These are phyloP conservation scores for Lepiota venenata DNA, from an alignment of 768 basidiomycete genomes.

Conservation along the genomic window DNA sequence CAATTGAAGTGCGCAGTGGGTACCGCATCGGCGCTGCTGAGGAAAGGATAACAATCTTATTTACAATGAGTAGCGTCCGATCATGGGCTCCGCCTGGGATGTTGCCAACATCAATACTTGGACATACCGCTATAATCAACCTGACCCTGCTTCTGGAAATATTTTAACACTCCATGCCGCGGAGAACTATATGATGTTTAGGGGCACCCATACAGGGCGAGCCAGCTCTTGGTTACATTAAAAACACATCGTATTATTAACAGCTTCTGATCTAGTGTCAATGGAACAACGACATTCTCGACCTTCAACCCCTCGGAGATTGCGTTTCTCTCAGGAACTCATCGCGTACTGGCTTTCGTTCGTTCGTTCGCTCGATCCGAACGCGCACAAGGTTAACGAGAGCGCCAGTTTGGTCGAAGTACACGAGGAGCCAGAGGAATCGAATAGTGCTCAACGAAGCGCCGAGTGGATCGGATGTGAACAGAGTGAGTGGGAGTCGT, in stretches of 20 bases:
- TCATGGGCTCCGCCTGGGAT: slow-evolving; percentile 41
- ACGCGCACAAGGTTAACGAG: slow-evolving; percentile 48
- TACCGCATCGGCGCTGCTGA: neutral
- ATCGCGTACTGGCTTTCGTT: slow-evolving; percentile 69
- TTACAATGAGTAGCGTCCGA: slow-evolving; percentile 30
- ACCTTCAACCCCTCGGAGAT: slow-evolving; percentile 40
- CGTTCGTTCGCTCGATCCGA: slow-evolving; percentile 53
- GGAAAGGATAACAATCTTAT: neutral
- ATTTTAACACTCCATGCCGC: slow-evolving; percentile 44
- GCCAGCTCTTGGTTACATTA: slow-evolving; percentile 6
- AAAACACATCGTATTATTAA: neutral
- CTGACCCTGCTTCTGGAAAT: slow-evolving; percentile 38
- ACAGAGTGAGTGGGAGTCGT: slow-evolving; percentile 35
- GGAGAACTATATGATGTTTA: slow-evolving; percentile 71
- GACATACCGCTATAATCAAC: slow-evolving; percentile 61
- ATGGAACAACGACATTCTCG: slow-evolving; percentile 51
- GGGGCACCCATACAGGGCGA: slow-evolving; percentile 58
- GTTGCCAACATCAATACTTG: slow-evolving; percentile 32
- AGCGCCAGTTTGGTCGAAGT: slow-evolving; percentile 49
- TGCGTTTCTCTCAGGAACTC: slow-evolving; percentile 54
- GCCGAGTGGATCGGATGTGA: slow-evolving; percentile 20
- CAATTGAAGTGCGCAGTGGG: slow-evolving; percentile 52
- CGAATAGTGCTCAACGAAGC: slow-evolving; percentile 46
- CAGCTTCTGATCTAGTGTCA: slow-evolving; percentile 28
- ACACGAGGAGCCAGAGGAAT: slow-evolving; percentile 23